Conservation (phyloP, 1,284 basidiomycete species). For the Pseudozyma hubeiensis region DNA sequence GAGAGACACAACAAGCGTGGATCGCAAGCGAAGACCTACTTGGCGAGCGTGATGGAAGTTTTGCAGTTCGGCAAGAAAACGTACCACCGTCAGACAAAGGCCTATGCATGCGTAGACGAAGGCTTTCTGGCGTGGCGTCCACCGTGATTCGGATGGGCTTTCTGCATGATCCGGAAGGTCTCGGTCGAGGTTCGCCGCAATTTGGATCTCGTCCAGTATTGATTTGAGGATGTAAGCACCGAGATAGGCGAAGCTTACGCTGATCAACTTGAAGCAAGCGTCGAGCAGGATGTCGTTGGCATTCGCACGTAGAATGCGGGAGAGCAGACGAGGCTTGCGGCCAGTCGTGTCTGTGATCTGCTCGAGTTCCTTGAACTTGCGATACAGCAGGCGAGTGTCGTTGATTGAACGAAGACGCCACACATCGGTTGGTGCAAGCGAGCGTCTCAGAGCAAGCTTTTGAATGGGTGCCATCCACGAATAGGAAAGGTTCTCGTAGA, state of each 20-base stretch:
- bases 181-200: conserved; percentile 18
- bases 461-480: conserved; percentile 60
- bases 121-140: conserved; percentile 52
- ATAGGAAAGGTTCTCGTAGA: conserved; percentile 51
- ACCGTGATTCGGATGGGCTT: conserved; percentile 1
- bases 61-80: conserved; percentile 53
- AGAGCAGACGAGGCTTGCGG: conserved; percentile 24
- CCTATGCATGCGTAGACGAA: conserved; percentile 49
- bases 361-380: conserved; percentile 38
- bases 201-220: conserved; percentile 49
- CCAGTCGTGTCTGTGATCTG: background rate
- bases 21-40: conserved; percentile 64
- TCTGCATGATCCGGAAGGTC: background rate
- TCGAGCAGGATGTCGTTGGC: conserved; percentile 57
- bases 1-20: conserved; percentile 60
- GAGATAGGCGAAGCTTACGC: conserved; percentile 57
- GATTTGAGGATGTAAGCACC: conserved; percentile 51
- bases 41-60: conserved; percentile 67
- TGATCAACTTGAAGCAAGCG: conserved; percentile 51
- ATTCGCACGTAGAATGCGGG: conserved; percentile 48
- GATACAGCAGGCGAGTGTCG: conserved; percentile 47
- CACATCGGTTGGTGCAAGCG: conserved; percentile 52
- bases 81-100: conserved; percentile 46
- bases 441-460: conserved; percentile 37
- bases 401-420: conserved; percentile 58